Base-by-base conservation (phyloP, 805 yeast genomes). In the Saccharomycopsis sp. region DNA sequence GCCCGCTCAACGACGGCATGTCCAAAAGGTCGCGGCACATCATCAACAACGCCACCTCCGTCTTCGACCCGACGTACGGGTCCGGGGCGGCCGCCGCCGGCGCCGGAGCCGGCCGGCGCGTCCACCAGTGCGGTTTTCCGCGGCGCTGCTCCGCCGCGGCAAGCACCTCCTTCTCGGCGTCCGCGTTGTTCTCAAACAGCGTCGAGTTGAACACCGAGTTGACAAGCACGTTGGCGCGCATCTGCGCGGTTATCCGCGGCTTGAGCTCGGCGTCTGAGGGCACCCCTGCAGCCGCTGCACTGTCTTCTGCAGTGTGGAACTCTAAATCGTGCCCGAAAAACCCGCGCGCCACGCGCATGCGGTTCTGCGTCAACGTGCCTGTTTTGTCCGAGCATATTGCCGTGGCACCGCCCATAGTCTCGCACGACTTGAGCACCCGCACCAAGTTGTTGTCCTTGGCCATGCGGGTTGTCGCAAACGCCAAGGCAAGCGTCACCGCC, bases 331-430 rank as follows among this genome's bases (percentile, higher is more conserved):
- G 70, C 8, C 94, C 95, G 34, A 91, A 67, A 24, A 80, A 73
- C 2, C 94, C 96, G 57, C 79, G 80, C 9, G 91, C 97, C 3
- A 94, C 91, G 44, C 90, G 81, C 99, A 94, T 94, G 66, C 78
- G 79, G 70, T 94, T 94, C 70, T 91, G 96, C 1, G 99, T 94
- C 58, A 94, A 78, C 12, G 99, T 94, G 60, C 99, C 99, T 0
- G 99, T 94, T 71, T 94, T 92, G 74, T 94, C 99, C 0, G 97
- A 91, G 71, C 99, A 94, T 54, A 94, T 79, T 2, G 97, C 94
- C 14, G 98, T 94, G 1, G 97, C 99, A 52, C 96, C 90, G 50
- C 99, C 99, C 98, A 94, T 92, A 16, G 97, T 94, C 72, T 94
- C 99, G 79, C 99, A 94, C 51, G 96, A 85, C 67, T 85, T 85